Evolutionary conservation across 345 rosid genomes (phyloP).

Genomic region (Bruguiera sexangula): DNA sequence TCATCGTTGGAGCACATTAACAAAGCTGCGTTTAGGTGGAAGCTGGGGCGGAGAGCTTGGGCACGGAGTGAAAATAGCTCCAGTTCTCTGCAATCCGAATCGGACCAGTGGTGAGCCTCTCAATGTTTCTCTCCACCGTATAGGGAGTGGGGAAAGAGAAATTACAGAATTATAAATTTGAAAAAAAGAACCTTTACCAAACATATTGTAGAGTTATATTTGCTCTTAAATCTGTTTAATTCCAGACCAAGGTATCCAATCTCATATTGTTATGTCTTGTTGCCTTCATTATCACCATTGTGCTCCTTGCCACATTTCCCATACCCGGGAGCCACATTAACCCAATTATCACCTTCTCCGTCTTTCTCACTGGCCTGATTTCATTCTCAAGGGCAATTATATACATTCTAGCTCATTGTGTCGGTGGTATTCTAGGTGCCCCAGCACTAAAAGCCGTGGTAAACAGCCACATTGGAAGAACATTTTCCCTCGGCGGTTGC

Average conservation of each 20-base stretch:
- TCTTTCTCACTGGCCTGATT: conserved; percentile 24
- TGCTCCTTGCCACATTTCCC: conserved; percentile 30
- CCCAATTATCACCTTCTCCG: conserved; percentile 33
- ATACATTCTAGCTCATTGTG: conserved; percentile 38
- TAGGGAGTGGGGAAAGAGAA: too few species aligned
- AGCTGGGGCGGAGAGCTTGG: too few species aligned
- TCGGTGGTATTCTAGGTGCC: conserved; percentile 37
- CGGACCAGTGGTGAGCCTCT: too few species aligned
- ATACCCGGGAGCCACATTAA: conserved; percentile 44
- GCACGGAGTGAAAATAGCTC: too few species aligned
- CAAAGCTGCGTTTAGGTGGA: too few species aligned
- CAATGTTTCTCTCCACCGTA: too few species aligned
- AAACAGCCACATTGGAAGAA: conserved; percentile 7
- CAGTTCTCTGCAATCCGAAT: too few species aligned
- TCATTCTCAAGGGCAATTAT: conserved; percentile 20
- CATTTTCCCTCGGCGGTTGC: conserved; percentile 33
- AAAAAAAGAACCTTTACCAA: too few species aligned
- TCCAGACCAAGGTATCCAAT: conserved; percentile 16
- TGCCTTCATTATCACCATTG: conserved; percentile 14
- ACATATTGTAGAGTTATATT: too few species aligned
- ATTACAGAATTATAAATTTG: too few species aligned
- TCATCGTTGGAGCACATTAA: too few species aligned
- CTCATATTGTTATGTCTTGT: conserved; percentile 16
- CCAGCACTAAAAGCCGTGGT: conserved; percentile 29
- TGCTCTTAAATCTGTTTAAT: too few species aligned